These are phyloP conservation scores for Globisporangium spinosum DNA, from an alignment of 352 stramenopile species.

Conservation along the genomic window DNA sequence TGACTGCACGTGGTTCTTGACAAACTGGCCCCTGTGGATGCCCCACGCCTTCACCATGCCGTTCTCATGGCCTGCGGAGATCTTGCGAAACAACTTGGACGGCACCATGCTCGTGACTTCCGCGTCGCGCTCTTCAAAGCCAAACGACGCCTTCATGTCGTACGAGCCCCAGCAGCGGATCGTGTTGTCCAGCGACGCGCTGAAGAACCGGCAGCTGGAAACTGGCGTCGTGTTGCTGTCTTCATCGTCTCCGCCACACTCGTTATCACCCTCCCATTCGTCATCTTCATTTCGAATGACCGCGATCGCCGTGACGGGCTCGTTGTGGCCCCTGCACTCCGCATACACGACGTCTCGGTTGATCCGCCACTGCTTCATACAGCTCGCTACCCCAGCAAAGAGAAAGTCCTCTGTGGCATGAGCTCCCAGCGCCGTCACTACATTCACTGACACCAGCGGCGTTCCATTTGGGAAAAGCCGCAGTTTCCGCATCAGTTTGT, in stretches of 20 bases:
- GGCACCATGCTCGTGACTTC: slow-evolving; percentile 61
- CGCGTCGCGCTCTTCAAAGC: slow-evolving; percentile 61
- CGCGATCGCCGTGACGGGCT: slow-evolving; percentile 44
- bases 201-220: slow-evolving; percentile 47
- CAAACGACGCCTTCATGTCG: slow-evolving; percentile 54
- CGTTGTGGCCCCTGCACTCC: slow-evolving; percentile 46
- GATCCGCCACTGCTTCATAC: slow-evolving; percentile 59
- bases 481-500: slow-evolving; percentile 49
- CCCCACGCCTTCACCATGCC: slow-evolving; percentile 64
- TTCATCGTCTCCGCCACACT: slow-evolving; percentile 5
- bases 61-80: slow-evolving; percentile 59
- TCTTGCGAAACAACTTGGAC: slow-evolving; percentile 44
- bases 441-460: slow-evolving; percentile 18
- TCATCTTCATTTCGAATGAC: slow-evolving; percentile 29
- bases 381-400: slow-evolving; percentile 34
- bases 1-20: slow-evolving; percentile 20
- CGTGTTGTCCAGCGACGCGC: slow-evolving; percentile 63
- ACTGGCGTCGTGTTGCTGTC: slow-evolving; percentile 12
- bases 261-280: slow-evolving; percentile 12
- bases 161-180: slow-evolving; percentile 76
- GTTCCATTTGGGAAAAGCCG: slow-evolving; percentile 23
- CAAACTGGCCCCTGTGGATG: slow-evolving; percentile 51
- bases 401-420: slow-evolving; percentile 34
- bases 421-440: not conserved
- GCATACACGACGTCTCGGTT: slow-evolving; percentile 59